Conservation (phyloP, 495 filamentous ascomycete species). For the Penicillium salamii region DNA sequence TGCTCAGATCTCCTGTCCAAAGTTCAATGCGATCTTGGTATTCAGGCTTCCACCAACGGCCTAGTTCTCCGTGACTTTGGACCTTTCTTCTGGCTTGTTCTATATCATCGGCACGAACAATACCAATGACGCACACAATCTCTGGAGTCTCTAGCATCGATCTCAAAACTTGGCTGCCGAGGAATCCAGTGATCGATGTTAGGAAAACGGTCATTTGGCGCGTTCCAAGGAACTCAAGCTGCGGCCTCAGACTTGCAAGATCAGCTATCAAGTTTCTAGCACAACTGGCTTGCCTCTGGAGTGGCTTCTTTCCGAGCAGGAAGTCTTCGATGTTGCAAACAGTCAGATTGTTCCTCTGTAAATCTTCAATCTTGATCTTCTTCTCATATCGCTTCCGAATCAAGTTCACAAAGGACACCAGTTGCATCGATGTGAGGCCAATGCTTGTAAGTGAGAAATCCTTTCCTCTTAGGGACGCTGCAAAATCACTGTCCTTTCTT, state of each 20-base stretch:
- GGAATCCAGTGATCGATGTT: conserved; percentile 31
- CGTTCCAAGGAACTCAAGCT: not conserved
- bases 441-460: not conserved
- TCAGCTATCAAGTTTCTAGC: not conserved
- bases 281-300: too few species aligned
- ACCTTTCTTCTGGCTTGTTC: conserved; percentile 20
- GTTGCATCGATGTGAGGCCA: not conserved
- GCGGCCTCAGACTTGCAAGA: not conserved
- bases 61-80: conserved; percentile 8
- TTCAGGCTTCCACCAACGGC: conserved; percentile 26
- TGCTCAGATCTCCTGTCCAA: conserved; percentile 31
- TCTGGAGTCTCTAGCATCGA: conserved; percentile 11
- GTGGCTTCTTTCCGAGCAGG: too few species aligned
- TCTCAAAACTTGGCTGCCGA: conserved; percentile 27
- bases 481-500: not conserved
- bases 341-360: not conserved
- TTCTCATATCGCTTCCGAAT: not conserved
- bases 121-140: conserved; percentile 18
- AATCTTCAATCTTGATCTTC: not conserved
- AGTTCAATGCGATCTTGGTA: conserved; percentile 15
- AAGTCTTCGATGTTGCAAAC: too few species aligned
- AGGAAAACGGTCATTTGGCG: conserved; percentile 11
- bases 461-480: not conserved
- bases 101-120: conserved; percentile 18
- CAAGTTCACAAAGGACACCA: not conserved